Base-by-base conservation (phyloP, 768 basidiomycete genomes). In the Kwoniella sp. region DNA sequence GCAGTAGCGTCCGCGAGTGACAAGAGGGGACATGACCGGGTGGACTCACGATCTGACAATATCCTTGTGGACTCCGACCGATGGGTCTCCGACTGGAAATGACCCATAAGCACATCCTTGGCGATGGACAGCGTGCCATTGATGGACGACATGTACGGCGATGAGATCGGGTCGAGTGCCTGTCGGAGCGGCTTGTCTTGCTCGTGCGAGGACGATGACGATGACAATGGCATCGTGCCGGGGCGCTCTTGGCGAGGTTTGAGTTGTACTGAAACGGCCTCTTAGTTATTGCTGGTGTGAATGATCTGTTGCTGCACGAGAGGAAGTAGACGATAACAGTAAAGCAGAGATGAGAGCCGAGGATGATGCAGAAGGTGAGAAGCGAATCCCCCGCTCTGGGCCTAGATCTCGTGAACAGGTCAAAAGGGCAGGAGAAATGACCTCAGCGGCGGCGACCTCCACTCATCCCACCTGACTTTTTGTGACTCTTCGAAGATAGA, bases 61-160 rank as follows among this genome's bases (percentile, higher is more conserved):
- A 78, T 78, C 52, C 74, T 72, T 52, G 79, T 70, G 50, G 73
- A 74, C 57, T 77, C 79, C 22, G 76, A 73, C n/a, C 77, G 64
- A 26, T 73, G 37, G 34, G 73, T 65, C 8, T 81, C 79, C 0
- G 71, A 73, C 34, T 69, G 67, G 48, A 79, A 74, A 23, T 71
- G 68, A 4, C 75, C 75, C 72, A 81, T 71, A 38, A 81, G 54
- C 2, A 76, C 79, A 50, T 81, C 78, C 54, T 76, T 77, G 54
- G 78, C 78, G 48, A 79, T 75, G 26, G 68, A 71, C 4, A 73
- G 53, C 0, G 74, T 79, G 7, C 65, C 72, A 37, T 66, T 68
- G 11, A 69, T 66, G 3, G 71, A 69, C 22, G 72, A 55, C 25
- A 71, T 58, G 56, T 64, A 72, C 13, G 76, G 72, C 22, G 64